These are phyloP conservation scores for Dactylellina parvicollis DNA, from an alignment of 2,329 filamentous ascomycete species.

Conservation along the genomic window DNA sequence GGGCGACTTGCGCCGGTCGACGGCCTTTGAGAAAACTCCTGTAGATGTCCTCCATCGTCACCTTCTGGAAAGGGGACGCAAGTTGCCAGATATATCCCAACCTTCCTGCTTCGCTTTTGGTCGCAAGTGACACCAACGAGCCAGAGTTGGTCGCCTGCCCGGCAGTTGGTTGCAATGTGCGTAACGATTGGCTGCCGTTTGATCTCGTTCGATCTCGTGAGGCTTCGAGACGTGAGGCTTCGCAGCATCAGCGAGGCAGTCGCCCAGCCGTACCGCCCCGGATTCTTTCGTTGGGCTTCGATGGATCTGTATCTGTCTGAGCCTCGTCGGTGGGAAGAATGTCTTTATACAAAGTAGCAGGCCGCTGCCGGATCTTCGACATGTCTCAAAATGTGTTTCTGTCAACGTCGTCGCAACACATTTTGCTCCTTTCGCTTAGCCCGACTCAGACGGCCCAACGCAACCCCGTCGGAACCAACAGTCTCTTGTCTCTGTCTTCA, in stretches of 20 bases:
- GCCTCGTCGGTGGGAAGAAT: not conserved
- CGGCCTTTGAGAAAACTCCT: not conserved
- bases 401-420: constrained; percentile 28
- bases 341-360: not conserved
- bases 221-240: too few relatives aligned
- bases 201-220: not conserved
- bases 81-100: not conserved
- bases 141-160: not conserved
- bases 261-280: too few relatives aligned
- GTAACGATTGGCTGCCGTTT: not conserved
- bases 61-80: not conserved
- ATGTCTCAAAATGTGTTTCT: constrained; percentile 12
- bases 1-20: not conserved
- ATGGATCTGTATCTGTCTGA: too few relatives aligned
- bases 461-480: constrained; percentile 21
- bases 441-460: constrained; percentile 6
- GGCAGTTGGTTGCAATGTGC: constrained; percentile 25
- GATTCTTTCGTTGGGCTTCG: too few relatives aligned
- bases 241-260: constrained; percentile 15
- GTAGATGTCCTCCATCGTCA: not conserved
- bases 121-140: constrained; percentile 11
- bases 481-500: not conserved
- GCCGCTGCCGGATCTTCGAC: not conserved
- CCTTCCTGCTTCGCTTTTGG: not conserved
- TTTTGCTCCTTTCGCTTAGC: constrained; percentile 8